phyloP scores from a whole-genome alignment of 306 rosid genomes.

The Geum urbanum region DNA sequence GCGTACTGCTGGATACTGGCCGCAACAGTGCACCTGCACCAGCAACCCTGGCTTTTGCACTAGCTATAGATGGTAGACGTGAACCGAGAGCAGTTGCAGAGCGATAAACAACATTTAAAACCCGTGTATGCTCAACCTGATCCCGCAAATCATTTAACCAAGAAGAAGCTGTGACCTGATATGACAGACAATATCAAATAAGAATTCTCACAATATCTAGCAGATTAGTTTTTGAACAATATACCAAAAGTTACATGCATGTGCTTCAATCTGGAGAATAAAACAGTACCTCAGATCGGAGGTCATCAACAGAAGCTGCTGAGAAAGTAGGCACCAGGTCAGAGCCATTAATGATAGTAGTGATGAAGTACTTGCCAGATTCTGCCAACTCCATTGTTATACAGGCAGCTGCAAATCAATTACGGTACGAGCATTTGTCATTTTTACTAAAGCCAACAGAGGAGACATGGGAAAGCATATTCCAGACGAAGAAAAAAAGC shows the following conservation, averaged over 20 bases:
- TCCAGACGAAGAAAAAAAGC: not conserved
- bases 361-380: conserved; percentile 90
- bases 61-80: conserved; percentile 76
- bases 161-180: conserved; percentile 85
- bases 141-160: conserved; percentile 94
- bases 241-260: conserved; percentile 2
- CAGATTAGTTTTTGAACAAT: not conserved
- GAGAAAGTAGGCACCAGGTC: conserved; percentile 98
- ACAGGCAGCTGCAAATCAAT: conserved; percentile 79
- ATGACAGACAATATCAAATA: conserved; percentile 16
- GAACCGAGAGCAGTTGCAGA: conserved; percentile 96
- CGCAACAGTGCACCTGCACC: conserved; percentile 80
- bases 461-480: not conserved
- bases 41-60: conserved; percentile 87
- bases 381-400: conserved; percentile 98
- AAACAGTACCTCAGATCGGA: conserved; percentile 75
- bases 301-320: conserved; percentile 80
- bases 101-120: conserved; percentile 84
- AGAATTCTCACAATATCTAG: conserved; percentile 2
- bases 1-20: conserved; percentile 91
- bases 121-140: conserved; percentile 82
- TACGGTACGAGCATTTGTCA: conserved; percentile 18
- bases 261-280: conserved; percentile 15
- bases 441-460: not conserved
- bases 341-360: conserved; percentile 81